Evolutionary conservation across 2,329 filamentous ascomycete species (phyloP).

Genomic region (Claviceps africana): DNA sequence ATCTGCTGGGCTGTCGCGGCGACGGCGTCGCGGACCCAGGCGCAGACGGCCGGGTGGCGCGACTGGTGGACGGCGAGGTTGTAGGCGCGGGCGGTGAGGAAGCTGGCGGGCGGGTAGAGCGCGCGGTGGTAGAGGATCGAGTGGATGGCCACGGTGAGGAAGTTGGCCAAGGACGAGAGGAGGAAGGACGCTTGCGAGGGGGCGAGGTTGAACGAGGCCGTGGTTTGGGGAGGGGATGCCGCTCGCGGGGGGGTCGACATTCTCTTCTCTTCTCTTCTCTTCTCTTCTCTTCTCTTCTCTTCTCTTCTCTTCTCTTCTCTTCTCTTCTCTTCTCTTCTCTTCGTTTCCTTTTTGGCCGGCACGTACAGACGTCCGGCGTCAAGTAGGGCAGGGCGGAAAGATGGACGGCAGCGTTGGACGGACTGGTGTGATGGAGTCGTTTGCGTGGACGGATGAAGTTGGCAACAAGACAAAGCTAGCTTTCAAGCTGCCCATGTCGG

Average conservation of each 20-base stretch:
- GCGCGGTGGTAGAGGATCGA: constrained; percentile 70
- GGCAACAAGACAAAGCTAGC: too few relatives aligned
- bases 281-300: background rate
- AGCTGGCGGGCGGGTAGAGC: constrained; percentile 66
- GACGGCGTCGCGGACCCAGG: constrained; percentile 73
- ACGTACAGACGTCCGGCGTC: too few relatives aligned
- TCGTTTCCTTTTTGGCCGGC: too few relatives aligned
- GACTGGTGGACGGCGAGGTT: constrained; percentile 75
- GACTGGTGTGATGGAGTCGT: too few relatives aligned
- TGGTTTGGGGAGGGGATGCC: background rate
- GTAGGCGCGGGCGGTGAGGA: constrained; percentile 67
- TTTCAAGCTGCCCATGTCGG: too few relatives aligned
- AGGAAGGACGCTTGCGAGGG: constrained; percentile 29
- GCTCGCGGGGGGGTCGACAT: background rate
- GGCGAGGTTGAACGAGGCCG: constrained; percentile 15
- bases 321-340: too few relatives aligned
- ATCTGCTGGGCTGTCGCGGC: constrained; percentile 58
- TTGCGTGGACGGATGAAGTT: too few relatives aligned
- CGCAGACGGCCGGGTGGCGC: constrained; percentile 71
- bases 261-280: background rate
- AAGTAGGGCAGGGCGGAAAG: too few relatives aligned
- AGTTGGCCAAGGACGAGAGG: constrained; percentile 58
- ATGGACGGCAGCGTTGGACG: too few relatives aligned
- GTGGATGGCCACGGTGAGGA: constrained; percentile 72
- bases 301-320: too few relatives aligned